Evolutionary conservation across 1,139 yeast species (phyloP).

Genomic region (Saccharomyces pastorianus): DNA sequence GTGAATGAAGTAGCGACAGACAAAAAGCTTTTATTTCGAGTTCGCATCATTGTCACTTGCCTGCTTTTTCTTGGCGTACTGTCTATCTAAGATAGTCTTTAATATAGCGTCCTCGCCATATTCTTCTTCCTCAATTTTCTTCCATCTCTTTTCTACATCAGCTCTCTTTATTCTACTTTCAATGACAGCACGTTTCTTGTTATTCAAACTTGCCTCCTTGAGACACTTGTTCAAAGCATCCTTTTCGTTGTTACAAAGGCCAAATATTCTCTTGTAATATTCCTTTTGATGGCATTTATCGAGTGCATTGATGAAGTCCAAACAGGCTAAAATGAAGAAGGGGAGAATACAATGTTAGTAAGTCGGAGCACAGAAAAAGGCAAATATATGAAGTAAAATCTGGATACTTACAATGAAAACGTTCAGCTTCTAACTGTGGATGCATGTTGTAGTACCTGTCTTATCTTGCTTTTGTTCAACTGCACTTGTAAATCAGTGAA

Average conservation of each 20-base stretch:
- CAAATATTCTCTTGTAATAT: conserved; percentile 66
- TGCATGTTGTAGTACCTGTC: conserved; percentile 28
- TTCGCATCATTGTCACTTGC: neutral
- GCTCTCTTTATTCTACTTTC: conserved; percentile 51
- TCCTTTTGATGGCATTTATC: conserved; percentile 81
- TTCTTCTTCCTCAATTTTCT: conserved; percentile 62
- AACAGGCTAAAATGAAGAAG: conserved; percentile 44
- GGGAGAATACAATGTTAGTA: conserved; percentile 5
- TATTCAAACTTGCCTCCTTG: conserved; percentile 65
- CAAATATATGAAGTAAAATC: neutral
- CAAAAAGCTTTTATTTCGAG: neutral
- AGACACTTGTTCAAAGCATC: conserved; percentile 72
- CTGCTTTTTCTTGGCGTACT: conserved; percentile 14
- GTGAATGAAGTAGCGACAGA: neutral
- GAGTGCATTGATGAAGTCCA: conserved; percentile 73
- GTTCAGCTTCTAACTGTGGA: conserved; percentile 37
- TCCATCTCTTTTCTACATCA: conserved; percentile 47
- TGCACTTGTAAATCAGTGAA: neutral
- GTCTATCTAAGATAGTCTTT: conserved; percentile 53
- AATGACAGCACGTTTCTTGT: conserved; percentile 55
- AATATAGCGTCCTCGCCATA: conserved; percentile 72
- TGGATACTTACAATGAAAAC: conserved; percentile 33
- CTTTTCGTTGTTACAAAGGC: conserved; percentile 78
- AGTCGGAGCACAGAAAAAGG: neutral
- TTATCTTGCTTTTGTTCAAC: neutral